These are phyloP conservation scores for Lavandula angustifolia DNA, from an alignment of 257 asterid genomes.

Conservation along the genomic window DNA sequence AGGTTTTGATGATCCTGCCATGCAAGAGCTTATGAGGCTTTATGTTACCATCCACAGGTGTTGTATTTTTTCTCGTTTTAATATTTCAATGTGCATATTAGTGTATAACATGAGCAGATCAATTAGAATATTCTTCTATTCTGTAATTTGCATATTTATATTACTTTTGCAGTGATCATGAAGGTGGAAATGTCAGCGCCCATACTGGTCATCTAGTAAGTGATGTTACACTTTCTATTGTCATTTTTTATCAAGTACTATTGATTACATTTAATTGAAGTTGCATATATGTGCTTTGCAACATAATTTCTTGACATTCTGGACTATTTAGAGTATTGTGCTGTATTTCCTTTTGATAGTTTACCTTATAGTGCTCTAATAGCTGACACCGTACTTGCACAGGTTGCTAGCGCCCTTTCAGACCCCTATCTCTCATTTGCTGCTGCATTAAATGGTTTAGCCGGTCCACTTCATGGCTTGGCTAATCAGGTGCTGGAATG, in stretches of 20 bases:
- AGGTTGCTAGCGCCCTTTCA: constrained; percentile 98
- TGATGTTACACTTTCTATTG: constrained; percentile 18
- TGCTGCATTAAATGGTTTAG: constrained; percentile 97
- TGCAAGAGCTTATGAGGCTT: constrained; percentile 97
- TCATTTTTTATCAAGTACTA: constrained; percentile 8
- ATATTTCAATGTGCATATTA: background rate
- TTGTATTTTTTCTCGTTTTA: background rate
- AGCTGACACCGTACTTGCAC: constrained; percentile 32
- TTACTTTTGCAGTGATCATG: constrained; percentile 78
- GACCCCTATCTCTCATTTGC: constrained; percentile 99
- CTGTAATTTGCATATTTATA: constrained; percentile 23
- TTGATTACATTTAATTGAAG: constrained; percentile 13
- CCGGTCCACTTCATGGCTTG: constrained; percentile 99
- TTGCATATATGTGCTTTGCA: constrained; percentile 22
- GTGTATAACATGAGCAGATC: constrained; percentile 8
- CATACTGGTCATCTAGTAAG: constrained; percentile 99
- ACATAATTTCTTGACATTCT: constrained; percentile 16
- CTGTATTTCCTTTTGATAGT: constrained; percentile 5
- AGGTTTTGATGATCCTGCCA: constrained; percentile 81
- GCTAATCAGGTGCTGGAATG: constrained; percentile 83
- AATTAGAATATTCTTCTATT: constrained; percentile 9
- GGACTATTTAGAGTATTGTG: constrained; percentile 1
- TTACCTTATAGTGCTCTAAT: constrained; percentile 25
- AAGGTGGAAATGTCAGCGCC: constrained; percentile 99
- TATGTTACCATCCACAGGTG: constrained; percentile 92